Conservation (phyloP, 768 basidiomycete species). For the Termitomyces sp. region DNA sequence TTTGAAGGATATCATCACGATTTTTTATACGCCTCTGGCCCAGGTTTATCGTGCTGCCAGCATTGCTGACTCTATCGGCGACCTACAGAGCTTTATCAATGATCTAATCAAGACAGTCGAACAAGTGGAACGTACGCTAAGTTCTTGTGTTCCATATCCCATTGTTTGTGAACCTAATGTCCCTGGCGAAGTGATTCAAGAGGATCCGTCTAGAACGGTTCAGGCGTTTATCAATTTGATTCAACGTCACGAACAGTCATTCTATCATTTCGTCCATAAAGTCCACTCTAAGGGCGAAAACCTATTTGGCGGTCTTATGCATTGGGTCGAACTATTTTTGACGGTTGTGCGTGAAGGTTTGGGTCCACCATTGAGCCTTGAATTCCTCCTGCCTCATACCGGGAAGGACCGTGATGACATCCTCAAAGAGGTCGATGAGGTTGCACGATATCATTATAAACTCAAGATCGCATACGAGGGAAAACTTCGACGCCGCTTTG, state of each 20-base stretch:
- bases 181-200: slow-evolving; percentile 58
- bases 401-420: slow-evolving; percentile 73
- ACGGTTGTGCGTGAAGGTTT: slow-evolving; percentile 87
- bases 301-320: slow-evolving; percentile 91
- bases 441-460: slow-evolving; percentile 91
- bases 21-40: slow-evolving; percentile 94
- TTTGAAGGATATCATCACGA: slow-evolving; percentile 97
- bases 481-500: slow-evolving; percentile 83
- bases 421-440: slow-evolving; percentile 80
- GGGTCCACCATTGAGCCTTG: slow-evolving; percentile 70
- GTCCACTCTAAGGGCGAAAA: slow-evolving; percentile 96
- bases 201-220: slow-evolving; percentile 81
- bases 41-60: slow-evolving; percentile 97
- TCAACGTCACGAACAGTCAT: slow-evolving; percentile 89
- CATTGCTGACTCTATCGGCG: slow-evolving; percentile 88
- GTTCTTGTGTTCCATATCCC: slow-evolving; percentile 20
- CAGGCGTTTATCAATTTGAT: slow-evolving; percentile 92
- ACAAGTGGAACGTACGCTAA: slow-evolving; percentile 73
- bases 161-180: background rate
- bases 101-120: slow-evolving; percentile 96
- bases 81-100: slow-evolving; percentile 90
- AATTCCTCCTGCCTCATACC: slow-evolving; percentile 82
- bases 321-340: slow-evolving; percentile 94
- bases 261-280: slow-evolving; percentile 97
- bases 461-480: slow-evolving; percentile 91